These are phyloP conservation scores for Podila epicladia DNA, from an alignment of 192 early-diverging fungal species.

Conservation along the genomic window DNA sequence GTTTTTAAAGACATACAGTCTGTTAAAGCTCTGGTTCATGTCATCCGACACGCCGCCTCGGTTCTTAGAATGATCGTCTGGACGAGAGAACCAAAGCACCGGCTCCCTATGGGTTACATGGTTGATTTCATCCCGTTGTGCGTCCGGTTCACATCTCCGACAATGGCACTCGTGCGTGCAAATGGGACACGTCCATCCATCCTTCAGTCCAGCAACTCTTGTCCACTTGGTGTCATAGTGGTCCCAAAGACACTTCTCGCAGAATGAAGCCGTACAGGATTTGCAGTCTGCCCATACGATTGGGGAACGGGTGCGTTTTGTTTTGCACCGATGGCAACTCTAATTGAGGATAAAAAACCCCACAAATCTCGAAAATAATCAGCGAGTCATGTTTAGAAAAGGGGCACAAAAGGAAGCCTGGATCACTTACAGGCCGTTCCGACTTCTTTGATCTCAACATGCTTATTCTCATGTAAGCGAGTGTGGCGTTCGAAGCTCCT, in stretches of 20 bases:
- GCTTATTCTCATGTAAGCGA: conserved; percentile 16
- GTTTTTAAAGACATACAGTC: no score
- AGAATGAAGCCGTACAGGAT: conserved; percentile 1
- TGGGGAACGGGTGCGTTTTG: neutral
- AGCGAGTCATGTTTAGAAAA: neutral
- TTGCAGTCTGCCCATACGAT: conserved; percentile 1
- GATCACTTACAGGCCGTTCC: neutral
- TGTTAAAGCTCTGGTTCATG: no score
- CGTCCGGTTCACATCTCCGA: neutral
- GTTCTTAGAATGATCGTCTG: no score
- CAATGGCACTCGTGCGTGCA: conserved; percentile 16
- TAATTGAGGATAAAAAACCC: neutral
- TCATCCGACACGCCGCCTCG: no score
- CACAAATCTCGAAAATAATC: neutral
- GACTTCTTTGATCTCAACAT: neutral
- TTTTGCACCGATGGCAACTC: conserved; percentile 24
- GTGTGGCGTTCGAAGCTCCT: conserved; percentile 4
- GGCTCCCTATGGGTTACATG: no score
- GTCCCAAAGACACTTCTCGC: conserved; percentile 26
- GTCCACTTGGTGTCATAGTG: conserved; percentile 14
- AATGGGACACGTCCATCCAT: conserved; percentile 16
- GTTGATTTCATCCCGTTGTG: neutral
- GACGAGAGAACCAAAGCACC: no score
- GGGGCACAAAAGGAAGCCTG: neutral
- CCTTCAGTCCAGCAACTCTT: neutral